A percentile compares a stretch with the other conserved stretches of the same genome.
Evolutionary conservation across 257 asterid genomes (phyloP).

Genomic region (Gardenia jasminoides): DNA sequence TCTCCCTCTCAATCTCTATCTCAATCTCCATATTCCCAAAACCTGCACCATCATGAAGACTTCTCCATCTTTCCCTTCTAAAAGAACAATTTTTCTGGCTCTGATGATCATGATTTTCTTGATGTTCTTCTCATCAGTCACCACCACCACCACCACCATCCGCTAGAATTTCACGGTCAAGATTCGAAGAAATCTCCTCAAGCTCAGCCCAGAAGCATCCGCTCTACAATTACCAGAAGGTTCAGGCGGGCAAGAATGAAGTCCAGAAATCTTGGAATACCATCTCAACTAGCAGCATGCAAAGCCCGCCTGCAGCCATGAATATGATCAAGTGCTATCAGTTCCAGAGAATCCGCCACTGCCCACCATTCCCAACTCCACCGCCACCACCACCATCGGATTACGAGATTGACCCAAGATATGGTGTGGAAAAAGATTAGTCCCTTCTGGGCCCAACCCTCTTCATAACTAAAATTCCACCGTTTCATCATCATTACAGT

Average conservation of each 20-base stretch:
- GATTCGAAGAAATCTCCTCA: conserved; percentile 2
- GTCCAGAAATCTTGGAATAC: conserved; percentile 36
- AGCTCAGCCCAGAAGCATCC: background rate
- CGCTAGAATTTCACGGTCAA: background rate
- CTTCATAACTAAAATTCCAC: conserved; percentile 57
- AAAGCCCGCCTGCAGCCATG: conserved; percentile 30
- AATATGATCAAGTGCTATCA: conserved; percentile 28
- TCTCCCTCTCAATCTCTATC: background rate
- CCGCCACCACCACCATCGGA: conserved; percentile 18
- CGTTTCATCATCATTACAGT: background rate
- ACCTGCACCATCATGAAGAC: conserved; percentile 26
- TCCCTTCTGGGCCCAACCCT: conserved; percentile 93
- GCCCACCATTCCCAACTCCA: conserved; percentile 49
- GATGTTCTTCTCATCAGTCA: conserved; percentile 13
- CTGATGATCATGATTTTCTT: conserved; percentile 15
- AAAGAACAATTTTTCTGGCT: background rate
- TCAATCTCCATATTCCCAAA: background rate
- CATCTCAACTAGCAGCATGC: conserved; percentile 3
- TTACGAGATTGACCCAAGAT: conserved; percentile 73
- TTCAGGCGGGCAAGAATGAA: background rate
- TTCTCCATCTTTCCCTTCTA: conserved; percentile 16
- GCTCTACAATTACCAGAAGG: background rate
- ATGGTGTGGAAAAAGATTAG: conserved; percentile 71
- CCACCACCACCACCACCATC: conserved; percentile 10
- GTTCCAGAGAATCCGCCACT: conserved; percentile 53